Base-by-base conservation (phyloP, 2,329 filamentous ascomycete genomes). In the Blastomyces gilchristii region DNA sequence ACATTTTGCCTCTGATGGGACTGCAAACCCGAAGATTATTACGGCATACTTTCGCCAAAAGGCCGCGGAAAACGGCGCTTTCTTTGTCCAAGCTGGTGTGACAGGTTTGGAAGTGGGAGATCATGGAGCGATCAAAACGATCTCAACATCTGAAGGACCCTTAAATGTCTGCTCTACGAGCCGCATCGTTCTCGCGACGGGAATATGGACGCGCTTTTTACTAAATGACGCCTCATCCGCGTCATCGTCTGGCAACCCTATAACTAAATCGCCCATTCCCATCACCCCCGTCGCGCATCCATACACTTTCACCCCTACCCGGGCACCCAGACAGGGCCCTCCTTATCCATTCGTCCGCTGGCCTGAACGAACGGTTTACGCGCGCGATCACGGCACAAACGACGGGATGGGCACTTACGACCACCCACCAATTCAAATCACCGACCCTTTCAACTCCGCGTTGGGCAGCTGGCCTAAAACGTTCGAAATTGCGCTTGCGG, bases 351-450 rank as follows among this genome's bases (percentile, higher is more conserved):
- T 72, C 57, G 68, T 75, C n/a, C 67, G 74, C 58, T 75, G 72
- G 71, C 71, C 73, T 11, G 74, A 76, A 45, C 64, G 70, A 52
- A 71, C 72, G 14, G 72, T 73, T 37, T 75, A 75, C 62, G 71
- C 72, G 9, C 68, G 74, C 37, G 72, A 75, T 22, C 73, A 75
- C 28, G 73, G 73, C 18, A 61, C 64, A 7, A 68, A 66, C 25
- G 71, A 74, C 59, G 74, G 74, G 0, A 62, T 75, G 12, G 73
- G 74, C 11, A 71, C 69, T 11, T 76, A 76, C 62, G 65, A 73
- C 18, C 74, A 75, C 60, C 41, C 65, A 2, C 71, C 72, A 1
- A 60, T 70, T 18, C 54, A 64, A 39, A 43, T 64, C 18, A 63
- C 69, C 8, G 54, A 67, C 4, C 68, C 69, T 3, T 66, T 39